phyloP scores from a whole-genome alignment of 306 rosid species.

The Prunus mira region DNA sequence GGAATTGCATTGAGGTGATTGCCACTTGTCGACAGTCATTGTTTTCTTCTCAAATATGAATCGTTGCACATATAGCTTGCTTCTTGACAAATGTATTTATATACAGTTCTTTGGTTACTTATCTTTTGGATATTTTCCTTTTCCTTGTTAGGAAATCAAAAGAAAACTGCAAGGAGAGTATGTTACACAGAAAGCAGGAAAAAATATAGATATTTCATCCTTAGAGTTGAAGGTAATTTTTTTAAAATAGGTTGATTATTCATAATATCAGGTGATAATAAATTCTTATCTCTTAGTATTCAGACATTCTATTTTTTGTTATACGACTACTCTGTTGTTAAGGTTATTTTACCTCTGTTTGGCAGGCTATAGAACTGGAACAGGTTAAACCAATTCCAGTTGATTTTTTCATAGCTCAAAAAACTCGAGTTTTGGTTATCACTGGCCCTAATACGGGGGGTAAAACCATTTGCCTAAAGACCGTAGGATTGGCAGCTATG shows the following conservation, averaged over 20 bases:
- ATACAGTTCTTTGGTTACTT: not conserved
- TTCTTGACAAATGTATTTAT: not conserved
- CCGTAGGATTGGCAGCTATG: constrained; percentile 91
- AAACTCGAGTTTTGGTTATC: constrained; percentile 72
- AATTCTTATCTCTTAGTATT: constrained; percentile 16
- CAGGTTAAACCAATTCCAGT: constrained; percentile 71
- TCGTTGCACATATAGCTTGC: not conserved
- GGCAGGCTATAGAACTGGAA: constrained; percentile 58
- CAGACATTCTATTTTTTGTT: constrained; percentile 7
- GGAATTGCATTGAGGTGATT: constrained; percentile 18
- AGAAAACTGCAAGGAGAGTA: constrained; percentile 15
- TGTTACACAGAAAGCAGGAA: constrained; percentile 26
- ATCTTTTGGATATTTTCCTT: not conserved
- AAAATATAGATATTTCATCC: constrained; percentile 18
- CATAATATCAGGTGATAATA: not conserved
- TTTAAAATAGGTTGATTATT: constrained; percentile 6
- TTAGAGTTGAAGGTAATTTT: constrained; percentile 17
- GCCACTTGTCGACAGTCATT: not conserved
- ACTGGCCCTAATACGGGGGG: constrained; percentile 99
- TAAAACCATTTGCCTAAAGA: constrained; percentile 89
- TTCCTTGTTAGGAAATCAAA: constrained; percentile 24
- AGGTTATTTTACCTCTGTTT: constrained; percentile 3
- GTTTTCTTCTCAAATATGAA: not conserved
- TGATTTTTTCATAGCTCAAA: constrained; percentile 62
- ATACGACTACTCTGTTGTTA: constrained; percentile 16